phyloP scores from a whole-genome alignment of 2,329 filamentous ascomycete species.

The Xylaria polymorpha region DNA sequence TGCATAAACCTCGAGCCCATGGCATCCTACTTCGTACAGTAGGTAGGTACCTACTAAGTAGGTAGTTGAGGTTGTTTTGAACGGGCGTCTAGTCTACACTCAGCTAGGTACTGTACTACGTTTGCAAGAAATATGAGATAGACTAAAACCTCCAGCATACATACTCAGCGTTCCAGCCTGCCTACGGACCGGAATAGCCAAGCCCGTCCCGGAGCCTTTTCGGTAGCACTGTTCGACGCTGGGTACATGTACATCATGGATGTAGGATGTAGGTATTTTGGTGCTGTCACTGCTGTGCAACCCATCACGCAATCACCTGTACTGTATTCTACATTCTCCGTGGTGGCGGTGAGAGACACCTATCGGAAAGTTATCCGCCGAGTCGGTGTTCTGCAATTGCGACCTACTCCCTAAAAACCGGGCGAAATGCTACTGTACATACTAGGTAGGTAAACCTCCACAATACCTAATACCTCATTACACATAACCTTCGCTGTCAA shows the following conservation, averaged over 20 bases:
- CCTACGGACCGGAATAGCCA: not conserved
- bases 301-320: conserved; percentile 26
- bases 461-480: not conserved
- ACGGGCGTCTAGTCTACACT: not conserved
- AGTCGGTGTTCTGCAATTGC: conserved; percentile 2
- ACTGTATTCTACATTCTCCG: conserved; percentile 1
- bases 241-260: not conserved
- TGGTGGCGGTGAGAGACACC: conserved; percentile 29
- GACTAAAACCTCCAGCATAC: no score
- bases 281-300: conserved; percentile 31
- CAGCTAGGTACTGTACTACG: not conserved
- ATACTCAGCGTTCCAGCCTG: not conserved
- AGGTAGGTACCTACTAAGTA: not conserved
- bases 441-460: no score
- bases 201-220: not conserved
- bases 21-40: not conserved
- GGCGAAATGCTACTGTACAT: not conserved
- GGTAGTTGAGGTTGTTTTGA: not conserved
- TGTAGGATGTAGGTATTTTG: not conserved
- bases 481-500: not conserved
- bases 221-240: conserved; percentile 1
- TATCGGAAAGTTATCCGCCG: not conserved
- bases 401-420: not conserved
- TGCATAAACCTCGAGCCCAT: not conserved
- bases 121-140: not conserved